phyloP scores from a whole-genome alignment of 495 filamentous ascomycete species.

The Physcia stellaris region DNA sequence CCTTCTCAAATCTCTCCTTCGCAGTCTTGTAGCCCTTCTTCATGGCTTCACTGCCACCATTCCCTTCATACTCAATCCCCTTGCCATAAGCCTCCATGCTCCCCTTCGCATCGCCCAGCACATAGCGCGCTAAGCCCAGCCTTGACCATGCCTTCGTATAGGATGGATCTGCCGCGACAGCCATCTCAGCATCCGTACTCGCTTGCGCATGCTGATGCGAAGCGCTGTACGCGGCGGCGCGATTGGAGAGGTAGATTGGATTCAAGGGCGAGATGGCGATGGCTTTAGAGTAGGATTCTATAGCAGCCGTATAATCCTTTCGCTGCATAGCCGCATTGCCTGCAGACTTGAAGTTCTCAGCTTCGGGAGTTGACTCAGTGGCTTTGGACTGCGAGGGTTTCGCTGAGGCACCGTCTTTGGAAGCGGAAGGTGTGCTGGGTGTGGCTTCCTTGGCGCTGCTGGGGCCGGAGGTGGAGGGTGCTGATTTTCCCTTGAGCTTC shows the following conservation, averaged over 20 bases:
- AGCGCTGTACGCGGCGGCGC: slow-evolving; percentile 79
- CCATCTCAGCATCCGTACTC: slow-evolving; percentile 73
- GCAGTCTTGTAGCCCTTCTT: slow-evolving; percentile 90
- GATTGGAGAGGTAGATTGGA: slow-evolving; percentile 95
- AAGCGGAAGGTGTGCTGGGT: slow-evolving; percentile 15
- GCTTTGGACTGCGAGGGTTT: slow-evolving; percentile 1
- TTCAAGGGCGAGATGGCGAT: slow-evolving; percentile 68
- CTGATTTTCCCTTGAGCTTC: slow-evolving; percentile 62
- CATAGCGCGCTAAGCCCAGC: slow-evolving; percentile 79
- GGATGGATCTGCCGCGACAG: slow-evolving; percentile 69
- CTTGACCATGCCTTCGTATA: slow-evolving; percentile 96
- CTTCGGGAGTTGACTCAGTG: slow-evolving; percentile 43
- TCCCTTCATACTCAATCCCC: slow-evolving; percentile 89
- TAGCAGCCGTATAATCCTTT: slow-evolving; percentile 72
- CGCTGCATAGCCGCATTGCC: slow-evolving; percentile 88
- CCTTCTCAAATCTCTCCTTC: slow-evolving; percentile 65
- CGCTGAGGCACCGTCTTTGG: too few species aligned
- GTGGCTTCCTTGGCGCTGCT: slow-evolving; percentile 16
- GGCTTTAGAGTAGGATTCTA: slow-evolving; percentile 75
- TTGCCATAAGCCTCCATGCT: slow-evolving; percentile 88
- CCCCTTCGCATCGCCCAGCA: slow-evolving; percentile 76
- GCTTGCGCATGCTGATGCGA: slow-evolving; percentile 70
- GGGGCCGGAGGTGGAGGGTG: slow-evolving; percentile 19
- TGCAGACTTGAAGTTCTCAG: slow-evolving; percentile 76
- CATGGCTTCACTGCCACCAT: slow-evolving; percentile 80